Percentiles rank a stretch among this genome's conserved stretches.
Conservation (phyloP, 257 asterid species). For the Parsonsia alboflavescens region DNA sequence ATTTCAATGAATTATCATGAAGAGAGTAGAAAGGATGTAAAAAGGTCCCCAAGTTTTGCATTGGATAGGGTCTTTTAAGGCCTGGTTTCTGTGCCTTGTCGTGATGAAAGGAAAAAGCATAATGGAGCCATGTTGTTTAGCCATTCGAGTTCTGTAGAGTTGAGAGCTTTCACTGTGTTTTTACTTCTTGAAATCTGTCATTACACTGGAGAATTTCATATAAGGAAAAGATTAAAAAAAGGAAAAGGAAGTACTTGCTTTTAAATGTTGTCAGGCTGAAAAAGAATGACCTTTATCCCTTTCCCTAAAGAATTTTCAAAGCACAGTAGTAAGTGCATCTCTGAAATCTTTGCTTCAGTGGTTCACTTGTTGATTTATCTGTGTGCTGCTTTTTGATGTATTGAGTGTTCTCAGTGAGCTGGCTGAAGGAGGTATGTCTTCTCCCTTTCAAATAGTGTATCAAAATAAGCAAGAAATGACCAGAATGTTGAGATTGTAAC, state of each 20-base stretch:
- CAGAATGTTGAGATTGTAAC: not conserved
- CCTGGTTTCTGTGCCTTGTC: not conserved
- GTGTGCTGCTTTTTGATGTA: conserved; percentile 7
- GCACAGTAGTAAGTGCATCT: conserved; percentile 11
- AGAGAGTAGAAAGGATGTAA: conserved; percentile 9
- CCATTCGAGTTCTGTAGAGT: not conserved
- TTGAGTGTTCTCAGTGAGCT: not conserved
- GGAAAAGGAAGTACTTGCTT: conserved; percentile 13
- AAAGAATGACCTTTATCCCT: conserved; percentile 25
- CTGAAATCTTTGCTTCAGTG: conserved; percentile 25
- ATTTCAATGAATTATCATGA: conserved; percentile 4
- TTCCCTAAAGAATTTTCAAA: conserved; percentile 22
- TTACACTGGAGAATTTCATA: conserved; percentile 13
- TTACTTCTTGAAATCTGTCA: not conserved
- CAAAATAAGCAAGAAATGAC: conserved; percentile 1
- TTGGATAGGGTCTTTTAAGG: not conserved
- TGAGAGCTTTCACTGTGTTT: not conserved
- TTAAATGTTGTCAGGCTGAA: conserved; percentile 23
- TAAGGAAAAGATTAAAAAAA: conserved; percentile 2
- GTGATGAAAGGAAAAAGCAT: not conserved
- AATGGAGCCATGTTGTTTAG: not conserved
- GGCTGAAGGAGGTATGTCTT: conserved; percentile 11
- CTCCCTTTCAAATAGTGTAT: not conserved
- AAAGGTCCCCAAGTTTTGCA: conserved; percentile 1
- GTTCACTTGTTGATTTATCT: conserved; percentile 13